Evolutionary conservation across 169 alveolate species (phyloP), one percentile per base, ranked within the genome.

Genomic region (Ophryocystis elektroscirrha): DNA sequence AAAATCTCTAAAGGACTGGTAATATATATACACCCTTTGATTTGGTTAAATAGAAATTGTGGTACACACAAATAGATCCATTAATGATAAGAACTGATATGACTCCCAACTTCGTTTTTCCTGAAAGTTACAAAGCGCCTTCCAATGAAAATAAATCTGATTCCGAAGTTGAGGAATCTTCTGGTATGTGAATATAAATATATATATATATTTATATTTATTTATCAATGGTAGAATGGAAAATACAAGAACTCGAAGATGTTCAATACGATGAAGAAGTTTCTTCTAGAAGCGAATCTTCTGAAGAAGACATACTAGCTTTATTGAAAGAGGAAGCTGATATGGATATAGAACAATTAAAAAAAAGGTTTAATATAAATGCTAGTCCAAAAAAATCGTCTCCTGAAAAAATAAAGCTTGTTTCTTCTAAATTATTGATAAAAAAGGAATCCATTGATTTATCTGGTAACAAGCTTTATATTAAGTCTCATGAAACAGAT

Each of bases 241-340:
- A 30, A 22, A 23, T 29, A 28, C 56, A 48, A 36, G 41, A 43
- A 37, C 44, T 20, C 27, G 69, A 36, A 6, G 46, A 16, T 5
- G 51, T 22, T 7, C 51, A 12, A 4, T 47, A 60, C 1, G 53
- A 43, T 22, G 59, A 57, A 15, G 51, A 45, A 15, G 38, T 22
- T 12, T 38, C 37, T 16, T 44, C 38, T 2, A 2, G 24, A 12
- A 37, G 32, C 24, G 37, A 41, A 20, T 24, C 15, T 7, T 26
- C 42, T 0, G 39, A 39, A 26, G 35, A 51, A 6, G 68, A 59
- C 15, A 65, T 60, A 41, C 27, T 47, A 24, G 43, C 48, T 5
- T 44, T 44, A 18, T 56, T 63, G 42, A 28, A 38, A 25, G 51
- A 41, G 30, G 65, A 61, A 9, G 63, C 64, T 35, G 59, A 64